A percentile compares a stretch with the other conserved stretches of the same genome.
These are phyloP conservation scores for Populus hybrid DNA, from an alignment of 441 rosid genomes.

Conservation along the genomic window DNA sequence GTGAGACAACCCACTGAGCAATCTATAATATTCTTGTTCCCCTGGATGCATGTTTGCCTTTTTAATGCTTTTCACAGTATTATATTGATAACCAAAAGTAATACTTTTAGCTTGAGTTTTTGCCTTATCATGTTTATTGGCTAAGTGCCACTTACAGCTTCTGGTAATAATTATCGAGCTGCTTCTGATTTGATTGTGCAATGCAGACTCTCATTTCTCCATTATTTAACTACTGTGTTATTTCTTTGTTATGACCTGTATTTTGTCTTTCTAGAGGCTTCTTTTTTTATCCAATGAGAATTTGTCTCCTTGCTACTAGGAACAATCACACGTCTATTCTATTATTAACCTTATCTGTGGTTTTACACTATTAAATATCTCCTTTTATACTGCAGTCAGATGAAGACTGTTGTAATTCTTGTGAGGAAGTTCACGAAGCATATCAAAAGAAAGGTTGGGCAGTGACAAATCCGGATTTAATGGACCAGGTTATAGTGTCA, in stretches of 20 bases:
- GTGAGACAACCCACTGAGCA: not conserved
- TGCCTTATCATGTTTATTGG: not conserved
- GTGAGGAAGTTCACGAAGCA: slow-evolving; percentile 98
- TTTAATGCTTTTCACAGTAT: too few species aligned
- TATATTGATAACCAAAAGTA: too few species aligned
- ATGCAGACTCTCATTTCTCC: not conserved
- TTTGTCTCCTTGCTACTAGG: not conserved
- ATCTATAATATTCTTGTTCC: not conserved
- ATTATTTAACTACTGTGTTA: not conserved
- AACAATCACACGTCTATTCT: not conserved
- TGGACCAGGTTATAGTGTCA: slow-evolving; percentile 70
- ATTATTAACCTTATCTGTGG: not conserved
- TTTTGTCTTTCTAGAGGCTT: not conserved
- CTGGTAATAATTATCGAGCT: not conserved
- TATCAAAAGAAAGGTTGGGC: slow-evolving; percentile 98
- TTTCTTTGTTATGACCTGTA: not conserved
- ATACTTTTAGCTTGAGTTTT: too few species aligned
- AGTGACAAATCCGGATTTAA: slow-evolving; percentile 64
- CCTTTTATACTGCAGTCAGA: slow-evolving; percentile 47
- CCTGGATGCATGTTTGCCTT: not conserved
- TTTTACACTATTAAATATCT: not conserved
- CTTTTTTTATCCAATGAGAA: not conserved
- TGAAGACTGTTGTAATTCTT: slow-evolving; percentile 83
- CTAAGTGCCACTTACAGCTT: not conserved
- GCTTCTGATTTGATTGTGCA: not conserved